phyloP scores from a whole-genome alignment of 2,329 filamentous ascomycete species.

The Calonectria hawksworthii region DNA sequence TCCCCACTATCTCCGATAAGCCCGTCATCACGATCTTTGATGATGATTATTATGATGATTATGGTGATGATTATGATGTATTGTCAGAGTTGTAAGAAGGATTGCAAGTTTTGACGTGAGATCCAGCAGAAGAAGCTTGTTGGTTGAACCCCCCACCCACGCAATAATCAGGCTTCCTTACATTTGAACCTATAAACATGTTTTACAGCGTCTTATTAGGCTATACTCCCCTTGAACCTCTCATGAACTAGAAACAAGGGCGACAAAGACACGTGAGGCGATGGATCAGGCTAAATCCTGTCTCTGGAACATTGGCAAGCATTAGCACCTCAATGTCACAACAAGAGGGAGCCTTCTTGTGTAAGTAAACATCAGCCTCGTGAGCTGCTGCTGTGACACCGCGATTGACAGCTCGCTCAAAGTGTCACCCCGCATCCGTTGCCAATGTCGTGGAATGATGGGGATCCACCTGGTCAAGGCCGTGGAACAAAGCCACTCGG shows the following conservation, averaged over 20 bases:
- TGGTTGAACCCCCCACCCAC: neutral
- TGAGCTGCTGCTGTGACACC: neutral
- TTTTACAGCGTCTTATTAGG: neutral
- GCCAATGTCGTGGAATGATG: conserved; percentile 7
- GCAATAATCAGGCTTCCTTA: neutral
- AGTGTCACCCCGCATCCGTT: conserved; percentile 15
- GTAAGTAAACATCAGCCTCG: neutral
- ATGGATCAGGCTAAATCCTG: neutral
- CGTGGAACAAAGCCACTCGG: conserved; percentile 10
- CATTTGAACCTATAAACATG: neutral
- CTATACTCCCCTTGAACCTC: neutral
- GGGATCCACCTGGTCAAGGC: conserved; percentile 13
- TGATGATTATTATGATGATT: neutral
- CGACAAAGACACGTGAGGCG: neutral
- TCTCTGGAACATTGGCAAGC: neutral
- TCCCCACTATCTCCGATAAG: neutral
- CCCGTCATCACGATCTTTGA: neutral
- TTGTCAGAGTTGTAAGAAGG: neutral
- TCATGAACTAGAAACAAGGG: neutral
- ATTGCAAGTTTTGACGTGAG: neutral
- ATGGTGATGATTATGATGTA: neutral
- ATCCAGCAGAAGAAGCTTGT: no score
- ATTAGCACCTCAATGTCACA: neutral
- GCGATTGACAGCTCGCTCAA: neutral
- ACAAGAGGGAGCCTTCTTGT: neutral